Conservation (phyloP, 2,329 filamentous ascomycete species). For the Sarocladium strictum region DNA sequence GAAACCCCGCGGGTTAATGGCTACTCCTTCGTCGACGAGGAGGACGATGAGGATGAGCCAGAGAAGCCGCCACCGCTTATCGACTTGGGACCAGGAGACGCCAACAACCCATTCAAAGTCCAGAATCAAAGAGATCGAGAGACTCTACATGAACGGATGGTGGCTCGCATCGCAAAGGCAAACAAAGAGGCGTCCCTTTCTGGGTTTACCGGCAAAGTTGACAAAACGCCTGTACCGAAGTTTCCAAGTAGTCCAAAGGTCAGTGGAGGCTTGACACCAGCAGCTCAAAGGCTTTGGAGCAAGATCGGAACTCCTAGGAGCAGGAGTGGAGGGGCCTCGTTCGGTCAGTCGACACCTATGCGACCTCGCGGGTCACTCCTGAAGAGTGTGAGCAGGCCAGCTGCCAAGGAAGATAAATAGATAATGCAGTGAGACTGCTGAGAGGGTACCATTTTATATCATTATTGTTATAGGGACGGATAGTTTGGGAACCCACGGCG, state of each 20-base stretch:
- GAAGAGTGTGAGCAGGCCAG: conserved; percentile 24
- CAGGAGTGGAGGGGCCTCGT: conserved; percentile 24
- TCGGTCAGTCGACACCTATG: conserved; percentile 31
- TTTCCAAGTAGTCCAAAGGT: conserved; percentile 62
- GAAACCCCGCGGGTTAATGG: conserved; percentile 91
- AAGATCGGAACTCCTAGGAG: conserved; percentile 46
- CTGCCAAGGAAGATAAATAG: conserved; percentile 15
- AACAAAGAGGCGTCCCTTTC: conserved; percentile 58
- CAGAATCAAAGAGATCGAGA: conserved; percentile 71
- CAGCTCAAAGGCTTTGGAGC: conserved; percentile 62
- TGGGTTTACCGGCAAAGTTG: conserved; percentile 53
- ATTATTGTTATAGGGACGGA: no score
- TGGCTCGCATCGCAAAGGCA: conserved; percentile 70
- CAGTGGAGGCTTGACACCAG: conserved; percentile 60
- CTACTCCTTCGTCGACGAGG: conserved; percentile 90
- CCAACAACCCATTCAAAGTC: conserved; percentile 76
- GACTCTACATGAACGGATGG: conserved; percentile 77
- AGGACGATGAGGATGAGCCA: conserved; percentile 45
- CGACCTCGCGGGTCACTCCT: conserved; percentile 32
- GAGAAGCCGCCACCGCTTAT: conserved; percentile 33
- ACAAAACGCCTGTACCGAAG: conserved; percentile 58
- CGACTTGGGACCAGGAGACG: conserved; percentile 52
- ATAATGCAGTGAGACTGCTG: no score
- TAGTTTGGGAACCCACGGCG: no score
- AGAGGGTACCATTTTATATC: no score